These are phyloP conservation scores for Lomentospora prolificans DNA, from an alignment of 2,329 filamentous ascomycete species.

Conservation along the genomic window DNA sequence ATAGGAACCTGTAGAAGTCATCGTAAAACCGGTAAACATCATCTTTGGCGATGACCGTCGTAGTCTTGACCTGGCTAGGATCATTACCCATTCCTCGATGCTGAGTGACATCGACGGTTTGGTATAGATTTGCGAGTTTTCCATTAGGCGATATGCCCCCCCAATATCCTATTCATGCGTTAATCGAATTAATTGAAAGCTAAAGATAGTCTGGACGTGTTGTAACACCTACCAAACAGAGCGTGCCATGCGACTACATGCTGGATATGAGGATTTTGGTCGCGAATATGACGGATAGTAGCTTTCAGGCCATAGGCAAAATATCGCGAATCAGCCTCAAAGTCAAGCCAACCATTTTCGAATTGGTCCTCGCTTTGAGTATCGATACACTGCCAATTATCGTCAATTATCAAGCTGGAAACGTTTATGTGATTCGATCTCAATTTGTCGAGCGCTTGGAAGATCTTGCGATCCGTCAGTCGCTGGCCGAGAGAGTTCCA, in stretches of 20 bases:
- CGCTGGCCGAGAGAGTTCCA: slow-evolving; percentile 89
- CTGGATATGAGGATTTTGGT: slow-evolving; percentile 60
- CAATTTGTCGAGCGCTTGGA: slow-evolving; percentile 63
- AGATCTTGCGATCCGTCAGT: slow-evolving; percentile 70
- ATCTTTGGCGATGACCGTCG: slow-evolving; percentile 63
- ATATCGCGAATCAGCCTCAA: slow-evolving; percentile 70
- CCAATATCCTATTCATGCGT: slow-evolving; percentile 59
- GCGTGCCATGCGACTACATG: slow-evolving; percentile 95
- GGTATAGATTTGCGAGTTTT: slow-evolving; percentile 66
- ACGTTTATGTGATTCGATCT: slow-evolving; percentile 65
- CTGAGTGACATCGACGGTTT: slow-evolving; percentile 49
- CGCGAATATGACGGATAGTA: slow-evolving; percentile 58
- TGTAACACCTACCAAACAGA: slow-evolving; percentile 35
- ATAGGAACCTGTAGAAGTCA: slow-evolving; percentile 83
- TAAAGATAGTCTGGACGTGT: not conserved
- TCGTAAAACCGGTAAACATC: slow-evolving; percentile 72
- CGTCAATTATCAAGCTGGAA: slow-evolving; percentile 85
- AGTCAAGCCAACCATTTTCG: slow-evolving; percentile 62
- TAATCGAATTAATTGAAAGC: not conserved
- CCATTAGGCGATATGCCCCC: slow-evolving; percentile 72
- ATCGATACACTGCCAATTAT: slow-evolving; percentile 84
- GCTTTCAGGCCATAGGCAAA: slow-evolving; percentile 75
- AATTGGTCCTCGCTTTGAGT: slow-evolving; percentile 39
- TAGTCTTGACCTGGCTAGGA: slow-evolving; percentile 48
- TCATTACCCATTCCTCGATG: slow-evolving; percentile 12